Percentiles rank a stretch among this genome's conserved stretches.
These are phyloP conservation scores for Wakefieldia striispora DNA, from an alignment of 768 basidiomycete species.

Conservation along the genomic window DNA sequence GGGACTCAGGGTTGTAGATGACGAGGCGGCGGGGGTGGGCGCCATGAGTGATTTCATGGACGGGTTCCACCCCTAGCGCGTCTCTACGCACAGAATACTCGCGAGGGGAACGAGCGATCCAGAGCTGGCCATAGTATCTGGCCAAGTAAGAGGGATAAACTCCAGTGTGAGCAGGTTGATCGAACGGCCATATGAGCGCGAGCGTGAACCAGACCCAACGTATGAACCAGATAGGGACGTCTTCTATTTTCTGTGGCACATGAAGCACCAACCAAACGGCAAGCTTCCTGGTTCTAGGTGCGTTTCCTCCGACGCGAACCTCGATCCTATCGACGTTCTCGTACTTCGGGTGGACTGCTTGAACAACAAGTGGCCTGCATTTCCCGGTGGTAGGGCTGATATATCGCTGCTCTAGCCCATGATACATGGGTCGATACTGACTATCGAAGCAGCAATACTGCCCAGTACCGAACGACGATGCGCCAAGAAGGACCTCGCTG, in stretches of 20 bases:
- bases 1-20: constrained; percentile 4
- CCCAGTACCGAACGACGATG: background rate
- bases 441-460: constrained; percentile 10
- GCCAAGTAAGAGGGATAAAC: constrained; percentile 18
- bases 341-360: constrained; percentile 18
- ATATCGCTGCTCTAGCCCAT: constrained; percentile 20
- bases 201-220: constrained; percentile 19
- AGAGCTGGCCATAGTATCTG: constrained; percentile 22
- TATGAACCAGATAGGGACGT: constrained; percentile 8
- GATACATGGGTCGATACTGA: constrained; percentile 16
- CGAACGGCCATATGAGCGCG: constrained; percentile 16
- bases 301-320: background rate
- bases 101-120: constrained; percentile 19
- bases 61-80: background rate
- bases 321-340: background rate
- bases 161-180: background rate
- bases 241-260: background rate
- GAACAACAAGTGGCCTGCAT: constrained; percentile 23
- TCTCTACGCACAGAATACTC: constrained; percentile 19
- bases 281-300: constrained; percentile 8
- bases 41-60: constrained; percentile 10
- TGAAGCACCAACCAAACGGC: constrained; percentile 17
- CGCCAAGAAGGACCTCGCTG: background rate
- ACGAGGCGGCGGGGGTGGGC: constrained; percentile 16
- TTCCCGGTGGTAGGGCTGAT: constrained; percentile 23